A percentile compares a stretch with the other conserved stretches of the same genome.
phyloP scores from a whole-genome alignment of 305 asterid genomes.

The Caryopteris hybrid region DNA sequence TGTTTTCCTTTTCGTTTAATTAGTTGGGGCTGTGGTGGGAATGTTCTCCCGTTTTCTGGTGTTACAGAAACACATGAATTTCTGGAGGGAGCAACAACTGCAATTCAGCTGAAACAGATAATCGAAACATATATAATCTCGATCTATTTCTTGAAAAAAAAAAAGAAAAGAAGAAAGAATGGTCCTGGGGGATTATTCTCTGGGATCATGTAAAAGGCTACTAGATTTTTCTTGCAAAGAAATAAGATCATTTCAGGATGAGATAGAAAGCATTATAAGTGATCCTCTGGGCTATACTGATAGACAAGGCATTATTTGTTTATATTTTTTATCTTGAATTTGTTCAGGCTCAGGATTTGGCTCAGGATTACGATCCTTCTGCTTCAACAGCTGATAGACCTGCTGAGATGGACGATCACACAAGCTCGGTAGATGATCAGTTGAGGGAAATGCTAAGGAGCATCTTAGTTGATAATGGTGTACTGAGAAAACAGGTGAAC shows the following conservation, averaged over 20 bases:
- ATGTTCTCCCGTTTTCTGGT: neutral
- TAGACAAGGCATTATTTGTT: neutral
- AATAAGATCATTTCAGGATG: neutral
- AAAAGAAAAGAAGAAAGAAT: no score
- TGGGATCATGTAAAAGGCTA: neutral
- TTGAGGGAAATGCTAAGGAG: slow-evolving; percentile 48
- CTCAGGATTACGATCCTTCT: slow-evolving; percentile 29
- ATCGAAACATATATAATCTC: neutral
- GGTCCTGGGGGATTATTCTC: neutral
- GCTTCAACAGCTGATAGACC: slow-evolving; percentile 27
- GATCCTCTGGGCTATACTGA: neutral
- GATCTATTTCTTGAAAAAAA: no score
- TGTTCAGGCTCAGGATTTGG: slow-evolving; percentile 49
- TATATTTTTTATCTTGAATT: neutral
- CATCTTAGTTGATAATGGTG: slow-evolving; percentile 57
- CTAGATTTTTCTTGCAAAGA: neutral
- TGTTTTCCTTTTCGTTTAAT: neutral
- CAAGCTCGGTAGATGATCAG: slow-evolving; percentile 34
- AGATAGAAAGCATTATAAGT: neutral
- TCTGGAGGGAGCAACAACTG: neutral
- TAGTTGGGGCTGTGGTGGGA: neutral
- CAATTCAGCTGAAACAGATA: neutral
- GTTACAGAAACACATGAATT: neutral
- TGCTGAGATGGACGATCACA: slow-evolving; percentile 21
- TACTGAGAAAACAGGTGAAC: slow-evolving; percentile 73